A percentile compares a stretch with the other conserved stretches of the same genome.
These are phyloP conservation scores for Penicillium lagena DNA, from an alignment of 495 filamentous ascomycete species.

Conservation along the genomic window DNA sequence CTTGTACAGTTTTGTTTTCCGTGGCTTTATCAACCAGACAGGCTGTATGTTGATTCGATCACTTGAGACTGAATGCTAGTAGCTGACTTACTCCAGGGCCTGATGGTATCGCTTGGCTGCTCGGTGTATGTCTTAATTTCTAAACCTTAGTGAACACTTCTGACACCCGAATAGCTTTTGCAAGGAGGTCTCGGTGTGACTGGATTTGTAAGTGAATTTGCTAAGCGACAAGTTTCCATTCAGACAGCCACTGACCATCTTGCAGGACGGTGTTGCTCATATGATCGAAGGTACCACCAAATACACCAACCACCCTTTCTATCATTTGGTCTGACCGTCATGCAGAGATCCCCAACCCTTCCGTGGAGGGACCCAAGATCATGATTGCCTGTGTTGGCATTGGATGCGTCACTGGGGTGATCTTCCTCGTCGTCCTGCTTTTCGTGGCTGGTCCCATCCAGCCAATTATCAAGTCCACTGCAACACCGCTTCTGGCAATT, in stretches of 20 bases:
- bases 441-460: constrained; percentile 56
- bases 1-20: constrained; percentile 51
- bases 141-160: not conserved
- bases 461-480: constrained; percentile 52
- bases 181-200: constrained; percentile 58
- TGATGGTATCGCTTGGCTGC: constrained; percentile 57
- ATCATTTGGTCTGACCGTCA: constrained; percentile 7
- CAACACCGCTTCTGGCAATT: constrained; percentile 64
- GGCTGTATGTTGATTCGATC: constrained; percentile 35
- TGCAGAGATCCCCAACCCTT: constrained; percentile 62
- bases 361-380: constrained; percentile 59
- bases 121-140: constrained; percentile 38
- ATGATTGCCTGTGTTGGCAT: constrained; percentile 69
- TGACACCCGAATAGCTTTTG: constrained; percentile 34
- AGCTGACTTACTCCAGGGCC: constrained; percentile 34
- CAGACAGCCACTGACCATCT: constrained; percentile 4
- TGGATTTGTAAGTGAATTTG: constrained; percentile 41
- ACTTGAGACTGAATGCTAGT: not conserved
- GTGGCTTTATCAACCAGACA: constrained; percentile 52
- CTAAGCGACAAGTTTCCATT: not conserved
- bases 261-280: constrained; percentile 47
- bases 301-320: not conserved
- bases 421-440: constrained; percentile 61
- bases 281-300: constrained; percentile 37
- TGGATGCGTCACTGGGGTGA: constrained; percentile 59